Base-by-base conservation (phyloP, 106 monocot genomes). In the Dioscorea alata region DNA sequence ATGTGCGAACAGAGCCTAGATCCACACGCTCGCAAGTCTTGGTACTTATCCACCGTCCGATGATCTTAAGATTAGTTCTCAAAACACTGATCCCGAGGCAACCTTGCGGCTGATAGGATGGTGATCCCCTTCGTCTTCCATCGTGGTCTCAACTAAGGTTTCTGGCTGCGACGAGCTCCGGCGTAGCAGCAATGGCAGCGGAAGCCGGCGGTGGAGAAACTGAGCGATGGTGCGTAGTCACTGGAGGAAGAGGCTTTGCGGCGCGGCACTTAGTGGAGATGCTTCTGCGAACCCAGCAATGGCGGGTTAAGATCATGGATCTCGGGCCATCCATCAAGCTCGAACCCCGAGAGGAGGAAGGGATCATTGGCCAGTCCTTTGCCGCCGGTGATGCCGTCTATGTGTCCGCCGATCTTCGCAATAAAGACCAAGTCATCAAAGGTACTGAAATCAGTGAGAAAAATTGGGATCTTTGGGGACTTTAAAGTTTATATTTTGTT, bases 261-360 rank as follows among this genome's bases (percentile, higher is more conserved):
- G 96, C 92, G 58, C 78, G 96, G 74, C 96, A 97, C 65, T 76
- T 97, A 18, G 92, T 97, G 48, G 84, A 80, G 72, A 92, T 92
- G 96, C 89, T 97, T 32, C 66, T 97, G 22, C 84, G 86, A n/a
- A 85, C 84, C 50, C 64, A 57, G 23, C 74, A 77, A 25, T 92
- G 86, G 89, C 67, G 50, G 32, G 96, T 92, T 22, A 89, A 92
- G 52, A 74, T 97, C 57, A 80, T 84, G 61, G 96, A 97, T 83
- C 86, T 97, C 49, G 78, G 70, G 17, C 80, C 92, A 10, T 49
- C 92, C 63, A 74, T 97, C 76, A 67, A 25, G 57, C 92, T 97
- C 73, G 96, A 89, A 3, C 64, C 74, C 18, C 23, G 50, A 31
- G 92, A 89, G 79, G 84, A 82, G 61, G 73, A 56, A 8, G 89